Evolutionary conservation across 1,284 basidiomycete genomes (phyloP).

Genomic region (Ceratobasidium sp.): DNA sequence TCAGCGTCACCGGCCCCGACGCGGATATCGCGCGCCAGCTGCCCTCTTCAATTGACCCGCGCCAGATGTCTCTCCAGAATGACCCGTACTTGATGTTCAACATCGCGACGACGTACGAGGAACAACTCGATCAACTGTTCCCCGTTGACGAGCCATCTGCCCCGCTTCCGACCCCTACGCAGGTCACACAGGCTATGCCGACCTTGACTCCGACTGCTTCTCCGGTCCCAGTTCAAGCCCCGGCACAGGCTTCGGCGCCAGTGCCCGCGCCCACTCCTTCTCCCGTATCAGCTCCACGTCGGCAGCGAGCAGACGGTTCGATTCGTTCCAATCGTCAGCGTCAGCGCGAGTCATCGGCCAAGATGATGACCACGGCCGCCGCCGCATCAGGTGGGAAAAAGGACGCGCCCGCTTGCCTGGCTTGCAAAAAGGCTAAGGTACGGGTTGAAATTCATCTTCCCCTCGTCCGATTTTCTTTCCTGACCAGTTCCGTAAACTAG

Average conservation of each 20-base stretch:
- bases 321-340: background rate
- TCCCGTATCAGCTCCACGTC: background rate
- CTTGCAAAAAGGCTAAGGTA: constrained; percentile 9
- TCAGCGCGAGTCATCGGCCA: background rate
- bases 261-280: background rate
- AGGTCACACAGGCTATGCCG: too few relatives aligned
- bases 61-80: background rate
- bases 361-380: background rate
- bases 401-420: background rate
- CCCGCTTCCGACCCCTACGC: too few relatives aligned
- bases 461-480: background rate
- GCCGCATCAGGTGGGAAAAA: background rate
- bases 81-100: background rate
- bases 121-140: too few relatives aligned
- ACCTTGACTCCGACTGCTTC: too few relatives aligned
- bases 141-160: background rate
- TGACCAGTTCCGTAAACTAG: background rate
- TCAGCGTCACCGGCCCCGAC: constrained; percentile 7
- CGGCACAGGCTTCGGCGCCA: background rate
- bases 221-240: background rate
- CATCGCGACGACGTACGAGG: too few relatives aligned
- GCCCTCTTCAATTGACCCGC: background rate
- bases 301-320: background rate
- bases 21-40: background rate
- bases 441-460: background rate